Evolutionary conservation across 495 filamentous ascomycete genomes (phyloP), one percentile per base, ranked within the genome.

Genomic region (Cudoniella acicularis): DNA sequence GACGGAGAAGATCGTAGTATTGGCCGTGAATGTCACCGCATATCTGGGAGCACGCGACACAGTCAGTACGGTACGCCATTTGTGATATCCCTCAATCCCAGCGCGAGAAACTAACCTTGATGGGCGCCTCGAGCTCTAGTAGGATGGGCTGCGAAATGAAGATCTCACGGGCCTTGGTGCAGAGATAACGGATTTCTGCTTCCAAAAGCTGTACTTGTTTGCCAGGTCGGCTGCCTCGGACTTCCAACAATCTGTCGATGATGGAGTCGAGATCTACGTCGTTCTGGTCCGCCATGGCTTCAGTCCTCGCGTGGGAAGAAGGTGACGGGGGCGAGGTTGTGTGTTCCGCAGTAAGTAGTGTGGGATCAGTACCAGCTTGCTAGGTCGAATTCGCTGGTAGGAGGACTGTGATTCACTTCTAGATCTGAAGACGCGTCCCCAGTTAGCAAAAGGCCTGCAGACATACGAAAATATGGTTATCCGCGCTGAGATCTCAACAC

Each of bases 131-230:
- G 43, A 98, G 84, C 80, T 98, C 94, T 54, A 98, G 83, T 62
- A 98, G 78, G 67, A 98, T 98, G 58, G 94, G 94, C 82, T 98
- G 94, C 54, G 92, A 97, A 75, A 98, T 98, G 80, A 98, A 98
- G 67, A 98, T 98, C 77, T 98, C 94, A 59, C 94, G 88, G 41
- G 94, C 92, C 80, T 98, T 98, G 67, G 94, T 97, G 84, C 94
- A 98, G 62, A 98, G 86, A 78, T 86, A 96, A 67, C 94, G 90
- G 64, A 98, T 98, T 79, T 98, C 95, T 54, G 90, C 87, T 73
- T 98, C 94, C 62, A 96, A 78, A 61, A 98, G 84, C 75, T 98
- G 94, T 42, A 98, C 95, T 76, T 98, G 94, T 79, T 98, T 98
- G 62, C 94, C 94, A 53, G 94, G 94, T 71, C 94, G 83, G 81